Percentiles rank a stretch among this genome's conserved stretches.
phyloP scores from a whole-genome alignment of 331 rosid species.

The Rhamnella rubrinervis region DNA sequence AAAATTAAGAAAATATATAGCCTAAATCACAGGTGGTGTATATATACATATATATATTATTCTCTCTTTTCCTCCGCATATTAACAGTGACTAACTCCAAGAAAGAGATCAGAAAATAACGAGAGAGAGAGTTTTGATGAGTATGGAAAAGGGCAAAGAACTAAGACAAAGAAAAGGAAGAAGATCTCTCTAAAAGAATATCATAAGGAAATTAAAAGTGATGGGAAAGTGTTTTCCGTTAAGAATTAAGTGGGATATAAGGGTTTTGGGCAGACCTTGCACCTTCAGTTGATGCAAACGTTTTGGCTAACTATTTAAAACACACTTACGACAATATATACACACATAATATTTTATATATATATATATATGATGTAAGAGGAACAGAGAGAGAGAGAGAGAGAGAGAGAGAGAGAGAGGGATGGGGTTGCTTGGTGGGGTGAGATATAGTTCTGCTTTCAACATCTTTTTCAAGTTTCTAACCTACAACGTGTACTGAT shows the following conservation, averaged over 20 bases:
- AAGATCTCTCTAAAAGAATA: no score
- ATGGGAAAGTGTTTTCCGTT: slow-evolving; percentile 82
- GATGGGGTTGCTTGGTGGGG: slow-evolving; percentile 77
- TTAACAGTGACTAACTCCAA: background rate
- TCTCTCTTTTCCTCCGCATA: no score
- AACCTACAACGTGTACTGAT: slow-evolving; percentile 99
- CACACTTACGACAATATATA: slow-evolving; percentile 19
- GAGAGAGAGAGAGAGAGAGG: slow-evolving; percentile 22
- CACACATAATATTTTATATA: no score
- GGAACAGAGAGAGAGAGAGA: slow-evolving; percentile 16
- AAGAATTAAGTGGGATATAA: slow-evolving; percentile 48
- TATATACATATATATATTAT: background rate
- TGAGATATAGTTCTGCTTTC: slow-evolving; percentile 92
- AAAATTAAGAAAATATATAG: no score
- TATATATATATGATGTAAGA: background rate
- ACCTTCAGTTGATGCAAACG: slow-evolving; percentile 87
- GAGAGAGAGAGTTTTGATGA: background rate
- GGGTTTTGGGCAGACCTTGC: slow-evolving; percentile 65
- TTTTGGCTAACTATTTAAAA: slow-evolving; percentile 74
- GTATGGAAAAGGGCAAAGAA: background rate
- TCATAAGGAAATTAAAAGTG: background rate
- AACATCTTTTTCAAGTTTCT: slow-evolving; percentile 84
- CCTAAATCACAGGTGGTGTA: background rate
- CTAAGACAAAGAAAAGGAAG: slow-evolving; percentile 14
- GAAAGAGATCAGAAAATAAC: background rate